phyloP scores from a whole-genome alignment of 176 grass and related monocot genomes.

The Elaeis guineensis region DNA sequence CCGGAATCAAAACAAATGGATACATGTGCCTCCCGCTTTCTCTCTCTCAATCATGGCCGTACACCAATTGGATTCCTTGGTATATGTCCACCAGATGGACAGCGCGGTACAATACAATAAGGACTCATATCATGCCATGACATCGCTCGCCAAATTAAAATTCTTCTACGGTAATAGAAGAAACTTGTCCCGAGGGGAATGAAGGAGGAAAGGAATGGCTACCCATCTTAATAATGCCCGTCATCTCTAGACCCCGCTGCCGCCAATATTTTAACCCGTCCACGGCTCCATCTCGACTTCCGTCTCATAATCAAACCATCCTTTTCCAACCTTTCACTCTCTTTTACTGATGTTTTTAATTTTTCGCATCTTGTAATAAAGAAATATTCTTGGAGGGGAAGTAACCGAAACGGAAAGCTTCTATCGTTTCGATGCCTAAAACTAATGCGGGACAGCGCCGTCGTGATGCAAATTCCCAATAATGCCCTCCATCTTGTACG shows the following conservation, averaged over 20 bases:
- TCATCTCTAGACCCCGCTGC: too few relatives aligned
- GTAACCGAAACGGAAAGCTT: constrained; percentile 8
- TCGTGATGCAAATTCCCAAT: neutral
- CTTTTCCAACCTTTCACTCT: too few relatives aligned
- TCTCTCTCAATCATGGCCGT: constrained; percentile 12
- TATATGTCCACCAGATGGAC: neutral
- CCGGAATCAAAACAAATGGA: neutral
- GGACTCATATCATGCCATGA: neutral
- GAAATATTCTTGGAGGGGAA: neutral
- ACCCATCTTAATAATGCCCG: too few relatives aligned
- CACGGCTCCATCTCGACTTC: too few relatives aligned
- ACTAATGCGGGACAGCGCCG: neutral
- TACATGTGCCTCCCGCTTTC: neutral
- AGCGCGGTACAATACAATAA: neutral
- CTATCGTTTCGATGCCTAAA: neutral
- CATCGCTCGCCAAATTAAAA: neutral
- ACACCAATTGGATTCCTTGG: neutral
- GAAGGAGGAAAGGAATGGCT: too few relatives aligned
- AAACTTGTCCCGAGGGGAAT: too few relatives aligned
- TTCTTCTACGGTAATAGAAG: too few relatives aligned
- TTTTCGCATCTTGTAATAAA: neutral
- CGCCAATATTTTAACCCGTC: too few relatives aligned
- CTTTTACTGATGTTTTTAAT: too few relatives aligned
- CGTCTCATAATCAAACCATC: too few relatives aligned
- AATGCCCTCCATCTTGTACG: neutral